Conservation (phyloP, 2,329 filamentous ascomycete genomes). For the Trichoderma breve region DNA sequence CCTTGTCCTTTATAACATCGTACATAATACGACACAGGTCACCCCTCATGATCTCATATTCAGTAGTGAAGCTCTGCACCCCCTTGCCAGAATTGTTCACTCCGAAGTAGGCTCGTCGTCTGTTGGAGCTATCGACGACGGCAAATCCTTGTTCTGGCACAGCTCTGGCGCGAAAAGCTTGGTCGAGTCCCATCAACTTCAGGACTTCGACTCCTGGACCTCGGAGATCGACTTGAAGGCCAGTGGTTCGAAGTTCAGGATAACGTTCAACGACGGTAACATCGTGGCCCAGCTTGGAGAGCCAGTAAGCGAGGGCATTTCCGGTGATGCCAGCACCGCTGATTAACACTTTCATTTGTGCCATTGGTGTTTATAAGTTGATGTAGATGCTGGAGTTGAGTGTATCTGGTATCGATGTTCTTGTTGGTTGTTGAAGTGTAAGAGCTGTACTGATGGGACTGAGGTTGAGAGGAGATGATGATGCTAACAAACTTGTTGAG, state of each 20-base stretch:
- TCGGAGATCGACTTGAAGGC: conserved; percentile 48
- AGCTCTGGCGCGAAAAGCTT: conserved; percentile 38
- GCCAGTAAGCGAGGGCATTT: conserved; percentile 33
- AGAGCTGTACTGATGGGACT: too few species aligned
- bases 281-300: conserved; percentile 29
- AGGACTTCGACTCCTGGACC: conserved; percentile 41
- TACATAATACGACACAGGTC: conserved; percentile 48
- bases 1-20: conserved; percentile 29
- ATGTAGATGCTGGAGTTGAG: conserved; percentile 19
- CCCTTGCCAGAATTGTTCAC: conserved; percentile 5
- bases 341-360: conserved; percentile 6
- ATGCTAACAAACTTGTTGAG: neutral
- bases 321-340: conserved; percentile 36
- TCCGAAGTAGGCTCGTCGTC: conserved; percentile 38
- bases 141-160: conserved; percentile 47
- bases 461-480: neutral
- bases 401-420: neutral
- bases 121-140: conserved; percentile 43
- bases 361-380: conserved; percentile 16
- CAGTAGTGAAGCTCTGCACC: conserved; percentile 39
- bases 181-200: conserved; percentile 39
- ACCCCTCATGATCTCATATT: conserved; percentile 56
- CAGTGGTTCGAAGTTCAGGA: conserved; percentile 30
- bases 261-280: conserved; percentile 43
- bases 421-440: neutral